Conservation (phyloP, 1,284 basidiomycete genomes). For the Rhodotorula sp. region DNA sequence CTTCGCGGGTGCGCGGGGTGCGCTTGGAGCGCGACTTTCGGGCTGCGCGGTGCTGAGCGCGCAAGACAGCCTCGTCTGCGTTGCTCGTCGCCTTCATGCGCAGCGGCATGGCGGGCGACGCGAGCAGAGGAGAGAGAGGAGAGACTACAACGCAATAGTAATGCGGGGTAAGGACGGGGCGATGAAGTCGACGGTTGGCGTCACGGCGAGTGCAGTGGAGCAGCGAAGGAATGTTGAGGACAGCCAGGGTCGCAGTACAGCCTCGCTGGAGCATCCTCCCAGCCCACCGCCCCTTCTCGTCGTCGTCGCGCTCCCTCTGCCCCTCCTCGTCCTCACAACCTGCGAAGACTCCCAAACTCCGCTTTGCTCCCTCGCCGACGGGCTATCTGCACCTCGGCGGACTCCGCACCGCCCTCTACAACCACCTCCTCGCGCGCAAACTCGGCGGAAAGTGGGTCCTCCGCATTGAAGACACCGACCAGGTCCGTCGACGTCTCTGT, state of each 20-base stretch:
- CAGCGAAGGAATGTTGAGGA: not conserved
- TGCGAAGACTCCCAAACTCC: constrained; percentile 53
- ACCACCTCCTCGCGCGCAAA: constrained; percentile 81
- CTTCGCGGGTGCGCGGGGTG: not conserved
- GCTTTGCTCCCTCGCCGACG: constrained; percentile 97
- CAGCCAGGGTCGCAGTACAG: not conserved
- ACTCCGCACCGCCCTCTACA: constrained; percentile 92
- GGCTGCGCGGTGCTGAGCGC: constrained; percentile 11
- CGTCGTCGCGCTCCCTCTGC: not conserved
- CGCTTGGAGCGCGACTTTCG: constrained; percentile 11
- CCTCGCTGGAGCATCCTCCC: not conserved
- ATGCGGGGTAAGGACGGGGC: not conserved
- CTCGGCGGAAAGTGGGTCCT: constrained; percentile 83
- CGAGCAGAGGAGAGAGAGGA: not conserved
- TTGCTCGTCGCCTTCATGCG: constrained; percentile 35
- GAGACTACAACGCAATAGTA: too few relatives aligned
- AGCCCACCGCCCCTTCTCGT: not conserved
- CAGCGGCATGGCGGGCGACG: not conserved
- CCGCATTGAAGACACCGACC: constrained; percentile 93
- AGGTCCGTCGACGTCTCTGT: constrained; percentile 53
- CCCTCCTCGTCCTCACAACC: constrained; percentile 1
- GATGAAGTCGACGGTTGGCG: not conserved
- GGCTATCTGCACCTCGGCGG: constrained; percentile 93
- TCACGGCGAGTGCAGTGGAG: too few relatives aligned
- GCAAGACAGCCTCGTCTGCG: constrained; percentile 29